A percentile compares a stretch with the other conserved stretches of the same genome.
phyloP scores from a whole-genome alignment of 768 basidiomycete genomes.

The Leccinum longicurvipes region DNA sequence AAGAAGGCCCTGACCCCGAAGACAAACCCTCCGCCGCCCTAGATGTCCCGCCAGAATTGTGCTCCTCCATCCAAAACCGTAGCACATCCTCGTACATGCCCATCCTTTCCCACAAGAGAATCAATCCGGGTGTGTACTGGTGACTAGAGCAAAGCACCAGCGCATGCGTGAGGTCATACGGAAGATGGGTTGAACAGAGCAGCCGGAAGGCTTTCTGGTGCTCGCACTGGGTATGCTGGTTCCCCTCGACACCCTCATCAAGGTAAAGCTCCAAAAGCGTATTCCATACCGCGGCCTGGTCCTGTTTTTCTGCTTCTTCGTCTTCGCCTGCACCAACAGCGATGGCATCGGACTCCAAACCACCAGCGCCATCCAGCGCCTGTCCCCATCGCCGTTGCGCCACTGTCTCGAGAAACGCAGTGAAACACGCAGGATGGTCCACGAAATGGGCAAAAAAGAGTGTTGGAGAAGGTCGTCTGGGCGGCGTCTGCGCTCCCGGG shows the following conservation, averaged over 20 bases:
- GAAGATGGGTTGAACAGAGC: slow-evolving; percentile 55
- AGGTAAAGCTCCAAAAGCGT: slow-evolving; percentile 93
- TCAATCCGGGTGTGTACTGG: slow-evolving; percentile 78
- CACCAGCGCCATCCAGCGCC: slow-evolving; percentile 41
- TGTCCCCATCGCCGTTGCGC: slow-evolving; percentile 80
- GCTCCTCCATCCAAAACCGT: slow-evolving; percentile 86
- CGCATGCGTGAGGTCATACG: slow-evolving; percentile 89
- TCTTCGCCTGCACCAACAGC: slow-evolving; percentile 31
- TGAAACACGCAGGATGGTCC: slow-evolving; percentile 80
- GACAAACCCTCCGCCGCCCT: neutral
- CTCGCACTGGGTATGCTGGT: slow-evolving; percentile 7
- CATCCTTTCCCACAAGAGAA: slow-evolving; percentile 88
- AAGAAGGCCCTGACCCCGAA: slow-evolving; percentile 28
- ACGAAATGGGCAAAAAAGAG: slow-evolving; percentile 94
- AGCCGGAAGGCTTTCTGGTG: slow-evolving; percentile 69
- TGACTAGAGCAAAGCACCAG: slow-evolving; percentile 90
- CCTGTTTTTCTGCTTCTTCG: slow-evolving; percentile 52
- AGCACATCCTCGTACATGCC: slow-evolving; percentile 97
- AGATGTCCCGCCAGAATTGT: slow-evolving; percentile 25
- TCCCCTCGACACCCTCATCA: slow-evolving; percentile 35
- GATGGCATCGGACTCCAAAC: slow-evolving; percentile 9
- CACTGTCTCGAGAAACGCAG: slow-evolving; percentile 86
- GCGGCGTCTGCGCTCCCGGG: slow-evolving; percentile 27
- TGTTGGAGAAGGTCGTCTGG: slow-evolving; percentile 71
- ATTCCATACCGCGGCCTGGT: slow-evolving; percentile 91